phyloP scores from a whole-genome alignment of 164 flowering plant genomes.

The Euptelea pleiosperma region DNA sequence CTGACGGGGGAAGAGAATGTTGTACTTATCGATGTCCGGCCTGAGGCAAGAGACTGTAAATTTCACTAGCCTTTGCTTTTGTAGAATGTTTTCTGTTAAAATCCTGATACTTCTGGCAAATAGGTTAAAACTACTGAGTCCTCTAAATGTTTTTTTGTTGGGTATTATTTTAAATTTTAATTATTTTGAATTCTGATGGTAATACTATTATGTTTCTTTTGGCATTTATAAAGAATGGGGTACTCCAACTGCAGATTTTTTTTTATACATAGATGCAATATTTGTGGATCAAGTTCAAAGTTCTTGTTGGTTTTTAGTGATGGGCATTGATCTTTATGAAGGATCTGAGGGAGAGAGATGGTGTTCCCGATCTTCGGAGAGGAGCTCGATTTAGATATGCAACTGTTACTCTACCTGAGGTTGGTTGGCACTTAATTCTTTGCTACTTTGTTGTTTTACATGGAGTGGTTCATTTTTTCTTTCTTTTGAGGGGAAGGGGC shows the following conservation, averaged over 20 bases:
- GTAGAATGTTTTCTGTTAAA: background rate
- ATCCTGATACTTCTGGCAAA: background rate
- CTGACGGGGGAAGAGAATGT: constrained; percentile 51
- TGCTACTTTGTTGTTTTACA: background rate
- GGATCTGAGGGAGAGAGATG: constrained; percentile 82
- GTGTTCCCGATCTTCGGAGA: constrained; percentile 90
- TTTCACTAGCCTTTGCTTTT: constrained; percentile 47
- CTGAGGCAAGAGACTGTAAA: constrained; percentile 92
- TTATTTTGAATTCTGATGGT: background rate
- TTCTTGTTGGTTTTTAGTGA: constrained; percentile 10
- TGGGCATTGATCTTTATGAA: constrained; percentile 30
- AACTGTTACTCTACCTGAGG: constrained; percentile 73
- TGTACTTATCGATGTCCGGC: constrained; percentile 83
- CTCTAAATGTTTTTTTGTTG: background rate
- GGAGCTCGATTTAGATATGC: constrained; percentile 86
- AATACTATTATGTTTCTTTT: background rate
- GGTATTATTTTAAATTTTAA: background rate
- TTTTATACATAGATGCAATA: background rate
- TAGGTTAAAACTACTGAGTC: background rate
- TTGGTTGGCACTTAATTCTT: constrained; percentile 24
- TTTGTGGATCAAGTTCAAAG: background rate
- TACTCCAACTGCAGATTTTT: background rate
- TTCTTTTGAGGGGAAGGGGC: background rate
- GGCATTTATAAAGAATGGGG: background rate
- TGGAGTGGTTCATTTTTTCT: background rate